These are phyloP conservation scores for Colletotrichum destructivum DNA, from an alignment of 2,329 filamentous ascomycete genomes.

Conservation along the genomic window DNA sequence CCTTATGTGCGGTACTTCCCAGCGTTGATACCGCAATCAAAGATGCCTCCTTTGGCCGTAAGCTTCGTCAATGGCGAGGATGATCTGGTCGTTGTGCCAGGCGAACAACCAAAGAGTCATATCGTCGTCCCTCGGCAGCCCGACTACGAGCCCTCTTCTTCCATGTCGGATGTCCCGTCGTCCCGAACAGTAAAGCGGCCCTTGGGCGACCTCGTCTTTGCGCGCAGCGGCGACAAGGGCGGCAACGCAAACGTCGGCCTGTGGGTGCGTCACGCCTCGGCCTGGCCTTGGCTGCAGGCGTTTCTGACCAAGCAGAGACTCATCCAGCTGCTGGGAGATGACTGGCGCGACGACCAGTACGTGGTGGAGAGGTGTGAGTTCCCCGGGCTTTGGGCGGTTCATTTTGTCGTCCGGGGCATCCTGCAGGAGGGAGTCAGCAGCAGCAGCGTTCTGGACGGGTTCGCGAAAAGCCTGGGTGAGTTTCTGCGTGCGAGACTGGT, in stretches of 20 bases:
- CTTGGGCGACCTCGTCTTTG: constrained; percentile 51
- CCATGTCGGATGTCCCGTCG: not conserved
- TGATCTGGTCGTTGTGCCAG: constrained; percentile 8
- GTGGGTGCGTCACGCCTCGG: constrained; percentile 53
- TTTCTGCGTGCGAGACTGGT: constrained; percentile 56
- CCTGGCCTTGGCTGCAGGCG: constrained; percentile 58
- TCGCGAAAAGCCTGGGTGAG: constrained; percentile 68
- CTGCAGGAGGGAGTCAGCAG: constrained; percentile 63
- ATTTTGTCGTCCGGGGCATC: constrained; percentile 63
- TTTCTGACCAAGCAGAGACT: constrained; percentile 56
- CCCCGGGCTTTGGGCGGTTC: constrained; percentile 56
- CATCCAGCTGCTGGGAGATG: constrained; percentile 58
- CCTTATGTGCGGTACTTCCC: constrained; percentile 54
- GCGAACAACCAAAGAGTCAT: not conserved
- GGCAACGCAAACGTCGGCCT: constrained; percentile 54
- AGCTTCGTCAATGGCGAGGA: constrained; percentile 44
- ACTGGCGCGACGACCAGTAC: constrained; percentile 57
- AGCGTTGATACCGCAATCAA: constrained; percentile 36
- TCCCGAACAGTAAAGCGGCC: constrained; percentile 43
- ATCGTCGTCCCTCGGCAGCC: constrained; percentile 6
- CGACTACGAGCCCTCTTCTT: constrained; percentile 3
- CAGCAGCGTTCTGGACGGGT: constrained; percentile 61
- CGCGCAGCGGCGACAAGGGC: constrained; percentile 53
- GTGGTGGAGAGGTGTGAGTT: constrained; percentile 63
- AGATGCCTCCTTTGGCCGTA: constrained; percentile 41